Percentiles rank a stretch among this genome's conserved stretches.
phyloP scores from a whole-genome alignment of 805 yeast genomes.

The Candida sakaeoensis region DNA sequence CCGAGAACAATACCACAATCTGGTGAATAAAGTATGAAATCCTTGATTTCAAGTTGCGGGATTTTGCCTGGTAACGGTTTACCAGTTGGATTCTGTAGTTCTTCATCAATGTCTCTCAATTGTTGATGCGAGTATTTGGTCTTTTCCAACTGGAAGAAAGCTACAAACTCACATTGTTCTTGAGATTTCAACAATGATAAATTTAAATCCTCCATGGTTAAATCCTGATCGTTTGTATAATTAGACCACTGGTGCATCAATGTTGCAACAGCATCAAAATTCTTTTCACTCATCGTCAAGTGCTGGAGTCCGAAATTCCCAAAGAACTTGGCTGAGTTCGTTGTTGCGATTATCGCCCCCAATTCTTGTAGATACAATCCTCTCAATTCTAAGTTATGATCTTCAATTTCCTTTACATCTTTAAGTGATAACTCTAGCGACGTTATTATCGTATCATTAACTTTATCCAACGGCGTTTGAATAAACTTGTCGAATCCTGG shows the following conservation, averaged over 20 bases:
- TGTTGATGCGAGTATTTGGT: slow-evolving; percentile 52
- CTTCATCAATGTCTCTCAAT: slow-evolving; percentile 64
- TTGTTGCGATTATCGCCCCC: slow-evolving; percentile 58
- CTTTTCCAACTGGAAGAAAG: slow-evolving; percentile 66
- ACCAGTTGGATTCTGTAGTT: slow-evolving; percentile 71
- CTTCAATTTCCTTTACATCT: slow-evolving; percentile 47
- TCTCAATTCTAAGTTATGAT: slow-evolving; percentile 46
- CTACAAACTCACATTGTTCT: slow-evolving; percentile 64
- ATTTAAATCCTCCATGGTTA: slow-evolving; percentile 37
- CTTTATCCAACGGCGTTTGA: slow-evolving; percentile 11
- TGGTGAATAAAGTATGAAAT: slow-evolving; percentile 75
- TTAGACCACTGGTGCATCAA: slow-evolving; percentile 44
- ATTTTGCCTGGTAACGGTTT: slow-evolving; percentile 55
- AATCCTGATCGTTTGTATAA: slow-evolving; percentile 36
- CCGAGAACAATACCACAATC: slow-evolving; percentile 70
- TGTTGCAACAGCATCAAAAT: slow-evolving; percentile 44
- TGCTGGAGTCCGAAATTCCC: slow-evolving; percentile 63
- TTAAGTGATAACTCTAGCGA: slow-evolving; percentile 24
- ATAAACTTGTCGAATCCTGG: slow-evolving; percentile 15
- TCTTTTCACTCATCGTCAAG: slow-evolving; percentile 38
- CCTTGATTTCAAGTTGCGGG: slow-evolving; percentile 53
- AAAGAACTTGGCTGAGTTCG: slow-evolving; percentile 61
- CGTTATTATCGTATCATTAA: slow-evolving; percentile 35
- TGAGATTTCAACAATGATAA: slow-evolving; percentile 27
- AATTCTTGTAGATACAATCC: slow-evolving; percentile 66